Evolutionary conservation across 2,329 filamentous ascomycete species (phyloP).

Genomic region (Cladosporium halotolerans): DNA sequence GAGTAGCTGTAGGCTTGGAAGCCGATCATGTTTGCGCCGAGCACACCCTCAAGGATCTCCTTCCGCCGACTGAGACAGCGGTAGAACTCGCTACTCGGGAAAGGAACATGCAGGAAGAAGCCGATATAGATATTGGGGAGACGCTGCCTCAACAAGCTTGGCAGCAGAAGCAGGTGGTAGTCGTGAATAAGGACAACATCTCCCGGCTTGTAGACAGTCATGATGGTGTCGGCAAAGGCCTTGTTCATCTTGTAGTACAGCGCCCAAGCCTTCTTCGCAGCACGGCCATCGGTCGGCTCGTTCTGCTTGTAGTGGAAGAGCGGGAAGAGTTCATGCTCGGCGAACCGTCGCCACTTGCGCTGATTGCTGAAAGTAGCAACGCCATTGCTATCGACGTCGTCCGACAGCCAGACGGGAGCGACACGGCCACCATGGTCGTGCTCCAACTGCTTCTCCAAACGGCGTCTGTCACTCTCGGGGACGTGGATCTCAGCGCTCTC

Average conservation of each 20-base stretch:
- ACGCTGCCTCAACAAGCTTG: conserved; percentile 78
- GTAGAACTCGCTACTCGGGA: conserved; percentile 93
- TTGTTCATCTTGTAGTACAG: conserved; percentile 93
- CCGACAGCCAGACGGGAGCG: conserved; percentile 81
- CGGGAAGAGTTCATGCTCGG: conserved; percentile 85
- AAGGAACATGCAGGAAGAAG: conserved; percentile 90
- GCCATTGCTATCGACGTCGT: conserved; percentile 64
- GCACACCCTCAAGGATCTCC: conserved; percentile 80
- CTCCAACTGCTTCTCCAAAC: conserved; percentile 67
- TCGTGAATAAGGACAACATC: conserved; percentile 92
- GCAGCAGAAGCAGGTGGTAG: conserved; percentile 85
- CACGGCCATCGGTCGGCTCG: conserved; percentile 77
- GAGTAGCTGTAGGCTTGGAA: conserved; percentile 97
- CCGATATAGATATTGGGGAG: conserved; percentile 86
- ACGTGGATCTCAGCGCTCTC: conserved; percentile 65
- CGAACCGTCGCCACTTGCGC: conserved; percentile 79
- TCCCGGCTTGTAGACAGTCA: conserved; percentile 83
- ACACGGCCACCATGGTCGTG: conserved; percentile 71
- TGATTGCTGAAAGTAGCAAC: conserved; percentile 71
- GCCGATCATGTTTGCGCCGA: conserved; percentile 87
- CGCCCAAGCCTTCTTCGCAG: conserved; percentile 76
- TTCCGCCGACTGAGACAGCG: conserved; percentile 82
- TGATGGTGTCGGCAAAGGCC: conserved; percentile 81
- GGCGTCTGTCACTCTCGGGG: conserved; percentile 60
- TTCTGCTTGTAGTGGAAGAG: conserved; percentile 96